Conservation (phyloP, 1,284 basidiomycete species). For the Erythrobasidium hasegawianum region DNA sequence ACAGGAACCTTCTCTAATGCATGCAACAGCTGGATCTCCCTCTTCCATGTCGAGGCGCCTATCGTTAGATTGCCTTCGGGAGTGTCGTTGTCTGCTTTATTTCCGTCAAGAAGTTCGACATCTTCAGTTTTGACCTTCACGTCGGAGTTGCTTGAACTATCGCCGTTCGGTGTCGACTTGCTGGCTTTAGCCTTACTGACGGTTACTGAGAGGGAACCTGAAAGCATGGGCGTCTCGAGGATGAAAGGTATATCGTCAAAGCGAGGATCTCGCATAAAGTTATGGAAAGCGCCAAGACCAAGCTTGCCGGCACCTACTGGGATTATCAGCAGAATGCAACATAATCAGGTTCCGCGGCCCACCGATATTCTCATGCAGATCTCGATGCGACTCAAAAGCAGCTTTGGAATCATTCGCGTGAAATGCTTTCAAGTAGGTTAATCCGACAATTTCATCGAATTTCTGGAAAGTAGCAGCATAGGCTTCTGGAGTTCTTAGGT, state of each 20-base stretch:
- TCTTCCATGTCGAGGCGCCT: constrained; percentile 57
- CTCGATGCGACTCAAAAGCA: constrained; percentile 62
- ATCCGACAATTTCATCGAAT: constrained; percentile 66
- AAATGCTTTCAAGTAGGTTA: constrained; percentile 70
- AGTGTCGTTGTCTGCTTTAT: constrained; percentile 1
- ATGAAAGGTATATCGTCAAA: constrained; percentile 69
- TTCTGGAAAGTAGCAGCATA: constrained; percentile 53
- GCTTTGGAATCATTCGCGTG: constrained; percentile 81
- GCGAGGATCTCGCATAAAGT: constrained; percentile 66
- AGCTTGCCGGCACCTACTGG: constrained; percentile 63
- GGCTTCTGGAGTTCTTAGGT: constrained; percentile 60
- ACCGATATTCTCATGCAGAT: constrained; percentile 80
- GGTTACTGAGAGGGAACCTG: constrained; percentile 13
- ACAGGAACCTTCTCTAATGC: constrained; percentile 46
- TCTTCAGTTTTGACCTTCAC: constrained; percentile 52
- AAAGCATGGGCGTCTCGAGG: constrained; percentile 71
- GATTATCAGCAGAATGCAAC: no score
- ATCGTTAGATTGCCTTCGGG: not conserved
- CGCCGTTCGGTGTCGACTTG: not conserved
- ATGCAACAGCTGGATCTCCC: constrained; percentile 64
- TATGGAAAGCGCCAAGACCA: constrained; percentile 61
- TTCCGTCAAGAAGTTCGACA: not conserved
- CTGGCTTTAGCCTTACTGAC: not conserved
- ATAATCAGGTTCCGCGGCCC: no score
- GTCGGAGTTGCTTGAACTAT: constrained; percentile 45